phyloP scores from a whole-genome alignment of 139 green algal species.

The Desmodesmus armatus region DNA sequence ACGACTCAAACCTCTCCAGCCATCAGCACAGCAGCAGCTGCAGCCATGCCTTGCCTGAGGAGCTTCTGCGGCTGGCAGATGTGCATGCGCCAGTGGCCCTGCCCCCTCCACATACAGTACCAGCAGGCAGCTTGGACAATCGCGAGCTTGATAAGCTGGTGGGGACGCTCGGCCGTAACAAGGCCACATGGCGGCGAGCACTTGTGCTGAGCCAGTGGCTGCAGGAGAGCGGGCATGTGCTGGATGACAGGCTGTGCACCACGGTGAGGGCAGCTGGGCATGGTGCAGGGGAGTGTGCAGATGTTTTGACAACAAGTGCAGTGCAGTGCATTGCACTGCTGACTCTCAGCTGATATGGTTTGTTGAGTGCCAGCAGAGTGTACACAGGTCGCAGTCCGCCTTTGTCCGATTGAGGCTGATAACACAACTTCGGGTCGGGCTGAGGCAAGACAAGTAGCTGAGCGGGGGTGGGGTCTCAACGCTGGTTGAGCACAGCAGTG shows the following conservation, averaged over 20 bases:
- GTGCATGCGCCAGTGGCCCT: constrained; percentile 50
- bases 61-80: constrained; percentile 57
- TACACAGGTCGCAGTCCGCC: too few relatives aligned
- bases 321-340: too few relatives aligned
- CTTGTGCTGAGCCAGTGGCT: constrained; percentile 84
- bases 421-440: too few relatives aligned
- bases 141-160: constrained; percentile 90
- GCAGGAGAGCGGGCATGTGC: constrained; percentile 68
- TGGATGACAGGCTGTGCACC: constrained; percentile 88
- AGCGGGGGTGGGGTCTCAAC: too few relatives aligned
- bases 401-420: too few relatives aligned
- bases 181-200: constrained; percentile 81
- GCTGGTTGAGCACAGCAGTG: too few relatives aligned
- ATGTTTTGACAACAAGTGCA: too few relatives aligned
- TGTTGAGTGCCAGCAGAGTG: too few relatives aligned
- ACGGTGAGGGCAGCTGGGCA: constrained; percentile 59
- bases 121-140: constrained; percentile 71
- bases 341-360: too few relatives aligned
- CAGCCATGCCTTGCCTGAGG: constrained; percentile 38
- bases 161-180: constrained; percentile 70
- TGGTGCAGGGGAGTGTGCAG: too few relatives aligned
- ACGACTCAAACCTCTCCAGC: neutral
- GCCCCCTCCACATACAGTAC: constrained; percentile 43
- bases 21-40: neutral
- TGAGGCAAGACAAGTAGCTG: too few relatives aligned